phyloP scores from a whole-genome alignment of 805 yeast species.

The Metschnikowia picachoensis region DNA sequence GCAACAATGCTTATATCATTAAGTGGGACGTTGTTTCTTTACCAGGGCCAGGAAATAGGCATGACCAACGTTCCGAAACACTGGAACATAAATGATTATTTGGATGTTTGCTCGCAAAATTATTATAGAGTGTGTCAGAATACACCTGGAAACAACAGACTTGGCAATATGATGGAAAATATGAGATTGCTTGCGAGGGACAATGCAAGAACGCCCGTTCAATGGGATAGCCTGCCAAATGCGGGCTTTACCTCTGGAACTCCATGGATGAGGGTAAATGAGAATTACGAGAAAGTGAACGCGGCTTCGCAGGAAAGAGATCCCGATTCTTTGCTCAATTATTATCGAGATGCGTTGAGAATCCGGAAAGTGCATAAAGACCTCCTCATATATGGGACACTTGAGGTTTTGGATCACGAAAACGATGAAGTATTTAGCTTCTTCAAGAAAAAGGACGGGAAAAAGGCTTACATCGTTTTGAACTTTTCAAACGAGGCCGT shows the following conservation, averaged over 20 bases:
- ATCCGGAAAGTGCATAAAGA: constrained; percentile 44
- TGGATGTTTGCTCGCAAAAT: constrained; percentile 46
- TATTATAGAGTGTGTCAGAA: constrained; percentile 33
- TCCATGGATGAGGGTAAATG: constrained; percentile 55
- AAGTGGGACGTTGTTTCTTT: constrained; percentile 52
- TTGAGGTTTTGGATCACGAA: constrained; percentile 41
- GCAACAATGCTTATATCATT: constrained; percentile 42
- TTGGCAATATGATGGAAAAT: constrained; percentile 26
- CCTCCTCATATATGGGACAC: constrained; percentile 43
- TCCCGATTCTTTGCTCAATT: constrained; percentile 42
- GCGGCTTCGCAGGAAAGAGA: constrained; percentile 44
- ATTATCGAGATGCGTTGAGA: constrained; percentile 42
- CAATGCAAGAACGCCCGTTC: constrained; percentile 54
- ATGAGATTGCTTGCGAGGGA: constrained; percentile 45
- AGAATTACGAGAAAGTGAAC: constrained; percentile 46
- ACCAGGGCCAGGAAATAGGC: constrained; percentile 62
- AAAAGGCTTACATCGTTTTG: constrained; percentile 21
- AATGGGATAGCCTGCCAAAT: constrained; percentile 43
- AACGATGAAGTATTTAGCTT: constrained; percentile 41
- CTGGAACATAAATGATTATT: constrained; percentile 48
- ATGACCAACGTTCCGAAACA: constrained; percentile 45
- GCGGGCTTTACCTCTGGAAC: constrained; percentile 46
- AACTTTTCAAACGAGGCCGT: constrained; percentile 19
- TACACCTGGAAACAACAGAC: constrained; percentile 21
- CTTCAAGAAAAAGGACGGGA: constrained; percentile 31